Evolutionary conservation across 768 basidiomycete genomes (phyloP), one percentile per base, ranked within the genome.

Genomic region (Botryobasidium botryosum): DNA sequence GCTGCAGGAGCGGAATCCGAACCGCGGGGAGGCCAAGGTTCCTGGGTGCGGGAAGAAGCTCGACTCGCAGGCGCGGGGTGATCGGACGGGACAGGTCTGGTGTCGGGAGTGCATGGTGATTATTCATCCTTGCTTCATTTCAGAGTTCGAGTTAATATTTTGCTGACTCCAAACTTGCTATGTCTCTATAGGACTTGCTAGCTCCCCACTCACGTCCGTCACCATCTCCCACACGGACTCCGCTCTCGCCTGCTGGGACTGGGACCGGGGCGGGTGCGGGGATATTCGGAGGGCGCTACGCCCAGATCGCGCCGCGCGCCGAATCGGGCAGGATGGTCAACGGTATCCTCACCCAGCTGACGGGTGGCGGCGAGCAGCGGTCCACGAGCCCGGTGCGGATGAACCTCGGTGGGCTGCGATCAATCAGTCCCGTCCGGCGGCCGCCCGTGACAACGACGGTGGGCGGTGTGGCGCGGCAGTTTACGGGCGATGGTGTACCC

Each of bases 31-130:
- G 39, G 71, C 67, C 18, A 69, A 70, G 49, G 35, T 35, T 21
- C 75, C 81, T 6, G 84, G 84, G 6, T 88, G 85, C 52, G 79
- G 82, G 7, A 88, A 88, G 64, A 74, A 69, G 51, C 60, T 87
- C 12, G 85, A 88, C 56, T 83, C 81, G 51, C 82, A 76, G 21
- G 85, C 85, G 10, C 86, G 80, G 61, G 69, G 64, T 26, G 81
- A 79, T 54, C 63, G 59, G 7, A 71, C 77, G 29, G 78, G 78
- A 0, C 69, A 71, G 10, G 72, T 85, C 24, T 87, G 82, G 79
- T 88, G 85, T 59, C 69, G 82, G 53, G 83, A 85, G 60, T 88
- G 85, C 58, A 63, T 76, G 55, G 84, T 86, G 51, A 62, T 74
- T 63, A 27, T 44, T 44, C 32, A 18, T 1, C 21, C 41, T 25